phyloP scores from a whole-genome alignment of 2,329 filamentous ascomycete genomes.

The Diaporthe sp. region DNA sequence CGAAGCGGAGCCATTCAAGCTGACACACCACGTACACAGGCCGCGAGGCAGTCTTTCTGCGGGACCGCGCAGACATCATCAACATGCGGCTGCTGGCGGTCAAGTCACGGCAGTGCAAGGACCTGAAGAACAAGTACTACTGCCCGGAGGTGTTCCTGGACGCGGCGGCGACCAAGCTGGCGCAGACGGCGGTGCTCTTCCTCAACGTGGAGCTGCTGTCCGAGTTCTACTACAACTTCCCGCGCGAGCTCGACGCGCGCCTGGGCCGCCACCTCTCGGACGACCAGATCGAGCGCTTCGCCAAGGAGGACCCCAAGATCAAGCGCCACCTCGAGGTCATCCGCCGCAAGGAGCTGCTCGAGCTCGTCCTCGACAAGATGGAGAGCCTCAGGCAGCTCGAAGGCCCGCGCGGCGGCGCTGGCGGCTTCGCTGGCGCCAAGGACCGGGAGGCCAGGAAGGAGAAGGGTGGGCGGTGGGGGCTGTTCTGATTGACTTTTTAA shows the following conservation, averaged over 20 bases:
- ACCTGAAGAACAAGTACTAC: slow-evolving; percentile 90
- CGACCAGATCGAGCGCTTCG: slow-evolving; percentile 88
- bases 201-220: slow-evolving; percentile 96
- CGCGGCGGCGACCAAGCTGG: slow-evolving; percentile 93
- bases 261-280: slow-evolving; percentile 85
- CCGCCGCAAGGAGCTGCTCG: slow-evolving; percentile 89
- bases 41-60: slow-evolving; percentile 92
- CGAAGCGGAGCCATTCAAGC: slow-evolving; percentile 31
- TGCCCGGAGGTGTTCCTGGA: slow-evolving; percentile 99
- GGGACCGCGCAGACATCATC: slow-evolving; percentile 89
- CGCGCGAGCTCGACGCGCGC: slow-evolving; percentile 87
- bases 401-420: slow-evolving; percentile 71
- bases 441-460: slow-evolving; percentile 46
- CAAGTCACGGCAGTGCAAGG: slow-evolving; percentile 90
- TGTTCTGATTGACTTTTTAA: slow-evolving; percentile 24
- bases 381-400: slow-evolving; percentile 89
- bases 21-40: slow-evolving; percentile 65
- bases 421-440: slow-evolving; percentile 45
- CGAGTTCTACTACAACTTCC: slow-evolving; percentile 99
- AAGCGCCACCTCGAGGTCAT: slow-evolving; percentile 92
- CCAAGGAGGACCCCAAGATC: slow-evolving; percentile 92
- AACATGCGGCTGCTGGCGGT: slow-evolving; percentile 90
- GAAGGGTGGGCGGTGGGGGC: slow-evolving; percentile 37
- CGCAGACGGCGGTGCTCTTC: slow-evolving; percentile 94
- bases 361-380: slow-evolving; percentile 96